A percentile compares a stretch with the other conserved stretches of the same genome.
Evolutionary conservation across 2,329 filamentous ascomycete species (phyloP).

Genomic region (Aurifilum marmelostoma): DNA sequence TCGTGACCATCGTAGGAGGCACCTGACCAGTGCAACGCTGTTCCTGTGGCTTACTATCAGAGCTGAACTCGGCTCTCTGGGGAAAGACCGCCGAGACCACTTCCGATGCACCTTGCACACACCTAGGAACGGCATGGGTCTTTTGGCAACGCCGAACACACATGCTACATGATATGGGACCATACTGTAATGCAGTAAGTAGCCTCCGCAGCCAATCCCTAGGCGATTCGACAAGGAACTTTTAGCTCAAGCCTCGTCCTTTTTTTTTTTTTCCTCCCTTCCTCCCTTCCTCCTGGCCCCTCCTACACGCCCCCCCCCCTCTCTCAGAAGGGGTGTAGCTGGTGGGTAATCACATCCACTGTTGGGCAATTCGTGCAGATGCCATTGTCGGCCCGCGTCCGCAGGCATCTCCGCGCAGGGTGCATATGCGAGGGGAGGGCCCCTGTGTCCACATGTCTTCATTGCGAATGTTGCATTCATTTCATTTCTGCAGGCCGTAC

Average conservation of each 20-base stretch:
- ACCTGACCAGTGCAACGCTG: constrained; percentile 28
- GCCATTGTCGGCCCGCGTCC: constrained; percentile 29
- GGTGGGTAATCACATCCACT: constrained; percentile 15
- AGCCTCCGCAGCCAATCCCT: constrained; percentile 25
- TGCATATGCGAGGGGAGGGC: constrained; percentile 28
- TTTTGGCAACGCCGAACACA: constrained; percentile 5
- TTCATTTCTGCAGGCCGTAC: not conserved
- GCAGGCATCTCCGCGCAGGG: constrained; percentile 20
- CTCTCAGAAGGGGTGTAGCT: not conserved
- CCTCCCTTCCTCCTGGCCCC: no score
- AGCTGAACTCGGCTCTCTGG: constrained; percentile 20
- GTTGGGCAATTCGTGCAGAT: constrained; percentile 29
- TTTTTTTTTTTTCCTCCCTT: constrained; percentile 1
- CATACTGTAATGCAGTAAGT: not conserved
- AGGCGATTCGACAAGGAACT: constrained; percentile 18
- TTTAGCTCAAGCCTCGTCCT: constrained; percentile 25
- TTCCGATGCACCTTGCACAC: constrained; percentile 8
- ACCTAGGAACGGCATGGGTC: not conserved
- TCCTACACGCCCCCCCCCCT: no score
- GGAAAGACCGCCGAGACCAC: constrained; percentile 21
- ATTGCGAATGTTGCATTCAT: not conserved
- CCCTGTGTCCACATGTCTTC: not conserved
- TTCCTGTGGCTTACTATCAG: constrained; percentile 19
- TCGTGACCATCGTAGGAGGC: constrained; percentile 28
- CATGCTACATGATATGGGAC: not conserved